Percentiles rank a stretch among this genome's conserved stretches.
Evolutionary conservation across 306 rosid genomes (phyloP).

Genomic region (Prunus kanzakura): DNA sequence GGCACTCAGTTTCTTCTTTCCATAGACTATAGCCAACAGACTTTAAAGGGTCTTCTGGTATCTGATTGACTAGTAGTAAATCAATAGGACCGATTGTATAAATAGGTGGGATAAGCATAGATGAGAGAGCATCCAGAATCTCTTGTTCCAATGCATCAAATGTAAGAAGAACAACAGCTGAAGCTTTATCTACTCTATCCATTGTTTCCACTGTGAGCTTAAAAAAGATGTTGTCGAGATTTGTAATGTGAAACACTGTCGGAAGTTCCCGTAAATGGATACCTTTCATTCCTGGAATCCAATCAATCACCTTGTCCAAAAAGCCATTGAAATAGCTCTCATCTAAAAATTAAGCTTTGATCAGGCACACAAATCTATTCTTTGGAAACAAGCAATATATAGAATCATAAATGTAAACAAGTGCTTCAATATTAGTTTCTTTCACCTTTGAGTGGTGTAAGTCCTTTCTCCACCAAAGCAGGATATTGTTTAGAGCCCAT

Average conservation of each 20-base stretch:
- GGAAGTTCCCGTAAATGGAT: background rate
- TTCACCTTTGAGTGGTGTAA: background rate
- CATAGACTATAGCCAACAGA: background rate
- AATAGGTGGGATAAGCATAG: background rate
- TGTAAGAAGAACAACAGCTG: constrained; percentile 10
- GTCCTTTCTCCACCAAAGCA: constrained; percentile 4
- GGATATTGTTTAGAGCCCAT: constrained; percentile 2
- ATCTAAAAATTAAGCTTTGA: background rate
- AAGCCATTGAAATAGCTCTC: constrained; percentile 1
- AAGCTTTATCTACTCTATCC: background rate
- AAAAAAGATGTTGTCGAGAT: background rate
- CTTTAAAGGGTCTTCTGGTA: background rate
- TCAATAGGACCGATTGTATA: constrained; percentile 9
- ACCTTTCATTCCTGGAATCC: constrained; percentile 2
- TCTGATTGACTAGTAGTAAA: background rate
- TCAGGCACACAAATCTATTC: background rate
- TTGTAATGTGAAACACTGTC: background rate
- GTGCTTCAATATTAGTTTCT: background rate
- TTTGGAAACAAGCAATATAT: background rate
- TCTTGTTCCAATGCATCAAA: background rate
- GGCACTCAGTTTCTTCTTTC: background rate
- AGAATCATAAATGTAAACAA: too few species aligned
- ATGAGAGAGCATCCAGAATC: constrained; percentile 2
- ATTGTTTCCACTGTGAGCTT: background rate
- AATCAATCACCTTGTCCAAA: constrained; percentile 2